These are phyloP conservation scores for Misopates orontium DNA, from an alignment of 257 asterid genomes.

Conservation along the genomic window DNA sequence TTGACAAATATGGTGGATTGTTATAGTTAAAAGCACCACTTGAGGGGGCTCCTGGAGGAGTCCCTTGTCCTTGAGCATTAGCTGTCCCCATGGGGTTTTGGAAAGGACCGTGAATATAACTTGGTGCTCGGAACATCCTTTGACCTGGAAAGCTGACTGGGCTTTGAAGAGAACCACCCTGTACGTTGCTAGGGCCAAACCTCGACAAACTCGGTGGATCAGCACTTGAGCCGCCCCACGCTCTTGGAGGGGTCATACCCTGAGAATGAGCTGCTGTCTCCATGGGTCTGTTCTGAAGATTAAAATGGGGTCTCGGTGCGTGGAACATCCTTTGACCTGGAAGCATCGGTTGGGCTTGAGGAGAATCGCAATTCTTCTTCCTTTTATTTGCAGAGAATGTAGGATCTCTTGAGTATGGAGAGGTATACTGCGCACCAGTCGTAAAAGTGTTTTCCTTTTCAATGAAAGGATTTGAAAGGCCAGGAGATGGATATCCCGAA, in stretches of 20 bases:
- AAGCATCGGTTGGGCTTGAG: slow-evolving; percentile 50
- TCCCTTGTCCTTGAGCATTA: slow-evolving; percentile 36
- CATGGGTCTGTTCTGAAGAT: too few relatives aligned
- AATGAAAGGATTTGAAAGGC: slow-evolving; percentile 69
- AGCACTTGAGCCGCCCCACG: too few relatives aligned
- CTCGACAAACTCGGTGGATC: too few relatives aligned
- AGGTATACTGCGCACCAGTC: slow-evolving; percentile 61
- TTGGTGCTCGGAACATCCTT: slow-evolving; percentile 39
- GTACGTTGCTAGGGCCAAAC: too few relatives aligned
- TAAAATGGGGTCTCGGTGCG: slow-evolving; percentile 39
- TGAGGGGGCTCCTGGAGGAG: slow-evolving; percentile 33
- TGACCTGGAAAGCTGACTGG: slow-evolving; percentile 39
- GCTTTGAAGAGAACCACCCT: slow-evolving; percentile 25
- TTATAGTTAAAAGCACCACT: slow-evolving; percentile 27
- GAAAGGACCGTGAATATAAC: slow-evolving; percentile 30
- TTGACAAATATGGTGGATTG: slow-evolving; percentile 38
- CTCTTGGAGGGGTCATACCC: too few relatives aligned
- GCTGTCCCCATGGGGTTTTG: slow-evolving; percentile 34
- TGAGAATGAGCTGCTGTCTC: too few relatives aligned
- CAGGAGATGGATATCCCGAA: slow-evolving; percentile 29
- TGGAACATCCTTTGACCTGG: too few relatives aligned
- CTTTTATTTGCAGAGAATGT: slow-evolving; percentile 61
- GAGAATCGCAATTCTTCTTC: slow-evolving; percentile 41
- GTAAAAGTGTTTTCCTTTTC: slow-evolving; percentile 39
- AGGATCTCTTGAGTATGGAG: slow-evolving; percentile 80